Evolutionary conservation across 192 early-diverging fungal species (phyloP), one percentile per base, ranked within the genome.

Genomic region (Coemansia sp.): DNA sequence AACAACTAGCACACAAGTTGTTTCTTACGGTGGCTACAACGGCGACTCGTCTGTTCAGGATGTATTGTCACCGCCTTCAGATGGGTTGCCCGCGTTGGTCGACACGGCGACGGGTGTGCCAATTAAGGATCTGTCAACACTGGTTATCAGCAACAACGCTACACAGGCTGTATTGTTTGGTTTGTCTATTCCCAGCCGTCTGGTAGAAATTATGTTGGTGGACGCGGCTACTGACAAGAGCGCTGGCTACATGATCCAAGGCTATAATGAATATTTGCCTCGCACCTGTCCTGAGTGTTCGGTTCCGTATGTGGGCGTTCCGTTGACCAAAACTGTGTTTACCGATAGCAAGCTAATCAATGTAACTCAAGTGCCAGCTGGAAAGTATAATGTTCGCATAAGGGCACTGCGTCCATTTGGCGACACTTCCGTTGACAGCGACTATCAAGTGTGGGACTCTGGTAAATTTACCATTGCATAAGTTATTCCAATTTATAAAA

Each of bases 1-100:
- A 12, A 10, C 36, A 0, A 21, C 26, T 5, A 66, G 50, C 14
- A 52, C n/a, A 19, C 49, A 71, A 15, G 48, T 59, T 8, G 68
- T 84, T 22, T 78, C 82, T 0, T 84, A 78, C 63, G 64, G 68
- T 2, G 82, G 82, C 4, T 74, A 60, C 60, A 78, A 78, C 28
- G 82, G 78, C 19, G 59, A 81, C 64, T 84, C 72, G 40, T 50
- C 62, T 40, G 9, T 47, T 1, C 64, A 60, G 1, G 42, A 68
- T 48, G 62, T 82, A 2, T 60, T 82, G 3, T 37, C 75, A 8
- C 42, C 68, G 7, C 34, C 55, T 6, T 5, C 21, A 5, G 31
- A 53, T 9, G 70, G 68, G 5, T 49, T 70, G 4, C 74, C 75
- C 2, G 48, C 46, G 9, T 19, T 77, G 0, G 49, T 59, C 3